A percentile compares a stretch with the other conserved stretches of the same genome.
Conservation (phyloP, 2,329 filamentous ascomycete species). For the Fusarium albidum region DNA sequence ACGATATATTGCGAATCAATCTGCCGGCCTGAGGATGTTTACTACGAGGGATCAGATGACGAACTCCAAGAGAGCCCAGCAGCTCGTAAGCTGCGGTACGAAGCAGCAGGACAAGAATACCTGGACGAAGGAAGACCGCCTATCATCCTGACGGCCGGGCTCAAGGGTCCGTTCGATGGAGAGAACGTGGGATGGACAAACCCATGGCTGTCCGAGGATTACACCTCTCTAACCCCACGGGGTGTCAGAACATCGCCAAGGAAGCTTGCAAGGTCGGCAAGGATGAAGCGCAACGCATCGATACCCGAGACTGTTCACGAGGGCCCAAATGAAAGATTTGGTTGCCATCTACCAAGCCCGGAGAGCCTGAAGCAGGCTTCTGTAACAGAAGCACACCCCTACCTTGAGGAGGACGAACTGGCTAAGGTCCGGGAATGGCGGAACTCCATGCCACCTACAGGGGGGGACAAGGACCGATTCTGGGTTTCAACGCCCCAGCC, state of each 20-base stretch:
- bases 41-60: constrained; percentile 66
- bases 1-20: constrained; percentile 57
- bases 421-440: constrained; percentile 46
- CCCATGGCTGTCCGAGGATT: constrained; percentile 45
- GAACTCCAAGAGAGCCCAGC: constrained; percentile 58
- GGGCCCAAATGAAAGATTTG: constrained; percentile 31
- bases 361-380: constrained; percentile 49
- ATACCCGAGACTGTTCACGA: constrained; percentile 26
- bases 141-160: constrained; percentile 65
- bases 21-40: constrained; percentile 54
- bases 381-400: constrained; percentile 40
- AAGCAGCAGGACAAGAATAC: constrained; percentile 66
- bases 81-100: constrained; percentile 61
- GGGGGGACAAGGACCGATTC: constrained; percentile 27
- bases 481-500: constrained; percentile 35
- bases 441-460: constrained; percentile 25
- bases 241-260: constrained; percentile 26
- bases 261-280: constrained; percentile 25
- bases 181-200: constrained; percentile 42
- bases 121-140: constrained; percentile 64
- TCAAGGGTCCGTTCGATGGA: constrained; percentile 68
- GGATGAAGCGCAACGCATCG: constrained; percentile 20
- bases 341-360: constrained; percentile 54
- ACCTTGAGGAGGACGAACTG: constrained; percentile 44
- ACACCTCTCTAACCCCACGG: constrained; percentile 24